Conservation (phyloP, 2,329 filamentous ascomycete genomes). For the Bisporella sp. region DNA sequence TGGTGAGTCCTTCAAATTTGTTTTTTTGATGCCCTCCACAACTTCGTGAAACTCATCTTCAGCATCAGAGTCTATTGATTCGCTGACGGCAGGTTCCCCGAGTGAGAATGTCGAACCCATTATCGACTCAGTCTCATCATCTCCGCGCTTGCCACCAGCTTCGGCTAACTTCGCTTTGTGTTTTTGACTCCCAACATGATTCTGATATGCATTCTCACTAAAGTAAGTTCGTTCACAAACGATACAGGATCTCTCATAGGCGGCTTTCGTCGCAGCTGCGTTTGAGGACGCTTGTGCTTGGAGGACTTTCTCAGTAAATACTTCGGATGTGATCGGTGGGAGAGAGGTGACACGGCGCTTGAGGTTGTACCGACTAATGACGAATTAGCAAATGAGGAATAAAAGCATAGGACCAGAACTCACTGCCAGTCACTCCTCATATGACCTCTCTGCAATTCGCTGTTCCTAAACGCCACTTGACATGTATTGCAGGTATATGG, state of each 20-base stretch:
- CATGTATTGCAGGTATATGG: slow-evolving; percentile 98
- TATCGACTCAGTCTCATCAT: slow-evolving; percentile 71
- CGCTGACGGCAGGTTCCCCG: slow-evolving; percentile 57
- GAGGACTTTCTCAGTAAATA: slow-evolving; percentile 92
- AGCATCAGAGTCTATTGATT: slow-evolving; percentile 55
- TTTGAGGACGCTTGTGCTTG: slow-evolving; percentile 80
- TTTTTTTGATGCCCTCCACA: slow-evolving; percentile 67
- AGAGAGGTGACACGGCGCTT: slow-evolving; percentile 89
- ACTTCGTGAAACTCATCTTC: slow-evolving; percentile 74
- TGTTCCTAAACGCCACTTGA: slow-evolving; percentile 91
- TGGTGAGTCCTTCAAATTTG: slow-evolving; percentile 37
- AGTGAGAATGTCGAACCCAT: slow-evolving; percentile 89
- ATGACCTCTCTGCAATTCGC: slow-evolving; percentile 86
- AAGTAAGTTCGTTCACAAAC: slow-evolving; percentile 89
- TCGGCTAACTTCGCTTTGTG: slow-evolving; percentile 66
- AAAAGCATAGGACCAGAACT: slow-evolving; percentile 33
- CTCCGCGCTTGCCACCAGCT: slow-evolving; percentile 29
- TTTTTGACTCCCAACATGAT: slow-evolving; percentile 86
- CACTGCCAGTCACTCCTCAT: slow-evolving; percentile 99
- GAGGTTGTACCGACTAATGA: slow-evolving; percentile 77
- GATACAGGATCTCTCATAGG: slow-evolving; percentile 77
- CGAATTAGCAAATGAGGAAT: slow-evolving; percentile 12
- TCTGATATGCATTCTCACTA: slow-evolving; percentile 92
- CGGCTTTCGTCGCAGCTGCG: slow-evolving; percentile 79
- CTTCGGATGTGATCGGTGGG: slow-evolving; percentile 83